Percentiles rank a stretch among this genome's conserved stretches.
phyloP scores from a whole-genome alignment of 2,329 filamentous ascomycete species.

The Peltaster fructicola region DNA sequence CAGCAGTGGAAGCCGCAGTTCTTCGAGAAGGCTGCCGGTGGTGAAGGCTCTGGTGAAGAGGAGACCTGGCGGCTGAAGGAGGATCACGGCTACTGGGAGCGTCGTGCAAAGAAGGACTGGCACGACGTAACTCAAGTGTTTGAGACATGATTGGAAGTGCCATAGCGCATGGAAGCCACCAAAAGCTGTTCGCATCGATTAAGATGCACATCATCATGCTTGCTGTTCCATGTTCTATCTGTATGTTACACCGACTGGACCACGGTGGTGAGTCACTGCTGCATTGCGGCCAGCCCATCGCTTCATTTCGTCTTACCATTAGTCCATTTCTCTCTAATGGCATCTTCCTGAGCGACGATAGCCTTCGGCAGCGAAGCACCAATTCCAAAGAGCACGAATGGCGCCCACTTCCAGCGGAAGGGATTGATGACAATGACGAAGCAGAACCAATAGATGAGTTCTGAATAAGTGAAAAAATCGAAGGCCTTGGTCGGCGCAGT shows the following conservation, averaged over 20 bases:
- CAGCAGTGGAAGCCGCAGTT: constrained; percentile 60
- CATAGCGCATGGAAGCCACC: too few relatives aligned
- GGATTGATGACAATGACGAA: constrained; percentile 68
- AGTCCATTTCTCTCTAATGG: constrained; percentile 30
- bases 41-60: constrained; percentile 20
- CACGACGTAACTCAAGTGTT: constrained; percentile 38
- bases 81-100: constrained; percentile 88
- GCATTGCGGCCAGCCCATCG: too few relatives aligned
- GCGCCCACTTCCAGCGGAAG: constrained; percentile 78
- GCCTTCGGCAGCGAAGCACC: constrained; percentile 47
- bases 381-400: constrained; percentile 65
- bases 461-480: constrained; percentile 78
- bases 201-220: too few relatives aligned
- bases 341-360: constrained; percentile 50
- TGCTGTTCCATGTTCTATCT: too few relatives aligned
- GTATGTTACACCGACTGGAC: too few relatives aligned
- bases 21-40: constrained; percentile 51
- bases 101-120: constrained; percentile 54
- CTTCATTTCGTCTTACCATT: constrained; percentile 2
- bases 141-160: constrained; percentile 14
- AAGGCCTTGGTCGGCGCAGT: constrained; percentile 58
- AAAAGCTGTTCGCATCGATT: too few relatives aligned
- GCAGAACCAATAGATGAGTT: constrained; percentile 70
- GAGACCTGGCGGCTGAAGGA: constrained; percentile 47
- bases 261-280: too few relatives aligned